These are phyloP conservation scores for Fusarium sambucinum DNA, from an alignment of 2,329 filamentous ascomycete genomes.

Conservation along the genomic window DNA sequence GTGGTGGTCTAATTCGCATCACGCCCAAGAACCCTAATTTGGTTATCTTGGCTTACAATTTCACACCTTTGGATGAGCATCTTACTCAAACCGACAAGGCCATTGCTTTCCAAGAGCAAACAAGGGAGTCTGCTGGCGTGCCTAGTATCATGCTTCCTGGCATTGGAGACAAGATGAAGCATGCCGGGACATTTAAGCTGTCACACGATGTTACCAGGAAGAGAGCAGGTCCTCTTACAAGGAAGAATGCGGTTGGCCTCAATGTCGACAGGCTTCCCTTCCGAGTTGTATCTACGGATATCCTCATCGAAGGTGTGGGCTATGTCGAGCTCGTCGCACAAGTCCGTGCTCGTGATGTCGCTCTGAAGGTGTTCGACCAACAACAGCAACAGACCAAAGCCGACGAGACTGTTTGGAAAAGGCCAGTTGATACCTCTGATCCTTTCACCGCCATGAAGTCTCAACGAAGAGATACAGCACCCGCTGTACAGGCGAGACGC, in stretches of 20 bases:
- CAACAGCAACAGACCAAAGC: not conserved
- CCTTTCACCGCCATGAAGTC: conserved; percentile 46
- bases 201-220: conserved; percentile 85
- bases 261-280: conserved; percentile 80
- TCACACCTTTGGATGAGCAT: conserved; percentile 83
- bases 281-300: conserved; percentile 81
- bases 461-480: conserved; percentile 42
- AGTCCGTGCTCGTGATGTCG: conserved; percentile 69
- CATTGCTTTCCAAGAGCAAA: conserved; percentile 75
- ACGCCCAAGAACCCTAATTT: conserved; percentile 74
- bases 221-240: conserved; percentile 79
- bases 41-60: conserved; percentile 84
- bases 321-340: conserved; percentile 93
- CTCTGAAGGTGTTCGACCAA: conserved; percentile 28
- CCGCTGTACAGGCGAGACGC: not conserved
- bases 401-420: not conserved
- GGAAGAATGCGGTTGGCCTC: conserved; percentile 70
- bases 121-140: conserved; percentile 67
- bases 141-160: conserved; percentile 72
- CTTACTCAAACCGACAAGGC: conserved; percentile 85
- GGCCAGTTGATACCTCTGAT: conserved; percentile 23
- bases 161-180: conserved; percentile 68
- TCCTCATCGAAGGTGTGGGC: conserved; percentile 90
- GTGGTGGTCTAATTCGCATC: conserved; percentile 84
- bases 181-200: conserved; percentile 81